Percentiles rank a stretch among this genome's conserved stretches.
Evolutionary conservation across 805 yeast genomes (phyloP).

Genomic region (Cyberlindnera sargentensis): DNA sequence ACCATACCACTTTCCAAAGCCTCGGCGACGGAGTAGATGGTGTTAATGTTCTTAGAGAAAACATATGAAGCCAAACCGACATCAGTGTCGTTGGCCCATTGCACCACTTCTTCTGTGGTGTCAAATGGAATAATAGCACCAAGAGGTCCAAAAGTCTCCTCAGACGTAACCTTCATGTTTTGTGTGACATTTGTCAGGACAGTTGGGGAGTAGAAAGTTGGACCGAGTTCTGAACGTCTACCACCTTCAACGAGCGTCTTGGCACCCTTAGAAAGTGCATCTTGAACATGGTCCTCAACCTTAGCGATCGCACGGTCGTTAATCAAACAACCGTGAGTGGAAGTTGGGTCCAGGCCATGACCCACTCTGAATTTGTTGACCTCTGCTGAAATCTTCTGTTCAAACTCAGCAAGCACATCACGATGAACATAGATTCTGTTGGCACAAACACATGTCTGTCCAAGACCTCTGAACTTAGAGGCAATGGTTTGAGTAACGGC

Average conservation of each 20-base stretch:
- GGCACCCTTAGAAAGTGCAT: constrained; percentile 52
- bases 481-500: constrained; percentile 48
- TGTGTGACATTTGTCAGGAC: constrained; percentile 44
- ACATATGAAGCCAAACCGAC: constrained; percentile 57
- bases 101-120: constrained; percentile 45
- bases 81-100: constrained; percentile 45
- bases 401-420: constrained; percentile 42
- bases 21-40: constrained; percentile 45
- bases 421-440: constrained; percentile 52
- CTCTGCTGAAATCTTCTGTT: constrained; percentile 34
- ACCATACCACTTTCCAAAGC: constrained; percentile 62
- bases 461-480: constrained; percentile 53
- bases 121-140: constrained; percentile 51
- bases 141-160: constrained; percentile 64
- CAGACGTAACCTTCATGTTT: constrained; percentile 42
- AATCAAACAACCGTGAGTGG: constrained; percentile 53
- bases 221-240: constrained; percentile 40
- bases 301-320: constrained; percentile 43
- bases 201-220: constrained; percentile 48
- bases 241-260: constrained; percentile 46
- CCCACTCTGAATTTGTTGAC: constrained; percentile 47
- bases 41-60: constrained; percentile 45
- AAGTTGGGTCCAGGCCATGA: constrained; percentile 43
- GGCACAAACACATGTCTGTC: constrained; percentile 64
- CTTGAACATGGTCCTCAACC: constrained; percentile 46